Percentiles rank a stretch among this genome's conserved stretches.
phyloP scores from a whole-genome alignment of 2,329 filamentous ascomycete genomes.

The Aaosphaeria pasadenensis region DNA sequence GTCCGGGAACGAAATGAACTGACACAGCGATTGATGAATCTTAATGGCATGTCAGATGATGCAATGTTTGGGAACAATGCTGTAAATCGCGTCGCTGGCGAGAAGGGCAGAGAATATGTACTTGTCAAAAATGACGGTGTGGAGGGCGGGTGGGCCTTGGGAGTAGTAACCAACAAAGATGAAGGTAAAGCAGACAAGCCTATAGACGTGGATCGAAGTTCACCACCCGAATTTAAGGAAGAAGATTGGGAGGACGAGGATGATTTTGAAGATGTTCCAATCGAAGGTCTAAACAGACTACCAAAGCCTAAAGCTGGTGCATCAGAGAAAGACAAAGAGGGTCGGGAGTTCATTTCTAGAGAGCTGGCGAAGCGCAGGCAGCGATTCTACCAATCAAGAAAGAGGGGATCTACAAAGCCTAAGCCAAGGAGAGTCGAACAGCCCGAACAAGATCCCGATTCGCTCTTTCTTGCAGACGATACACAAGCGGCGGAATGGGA shows the following conservation, averaged over 20 bases:
- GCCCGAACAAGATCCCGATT: conserved; percentile 44
- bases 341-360: conserved; percentile 34
- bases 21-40: conserved; percentile 89
- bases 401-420: conserved; percentile 12
- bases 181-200: conserved; percentile 78
- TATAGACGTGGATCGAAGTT: conserved; percentile 79
- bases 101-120: conserved; percentile 90
- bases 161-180: conserved; percentile 85
- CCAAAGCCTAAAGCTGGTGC: conserved; percentile 55
- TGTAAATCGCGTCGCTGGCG: conserved; percentile 70
- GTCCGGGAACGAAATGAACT: conserved; percentile 91
- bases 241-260: conserved; percentile 66
- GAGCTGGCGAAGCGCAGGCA: conserved; percentile 45
- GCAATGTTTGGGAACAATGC: conserved; percentile 61
- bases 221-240: conserved; percentile 50
- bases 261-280: conserved; percentile 89
- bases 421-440: conserved; percentile 16
- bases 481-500: conserved; percentile 41
- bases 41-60: conserved; percentile 85
- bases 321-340: conserved; percentile 24
- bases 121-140: conserved; percentile 93
- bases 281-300: conserved; percentile 82
- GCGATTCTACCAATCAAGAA: conserved; percentile 46
- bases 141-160: conserved; percentile 93
- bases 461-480: conserved; percentile 54